These are phyloP conservation scores for Taxawa tesnikishii DNA, from an alignment of 2,329 filamentous ascomycete species.

Conservation along the genomic window DNA sequence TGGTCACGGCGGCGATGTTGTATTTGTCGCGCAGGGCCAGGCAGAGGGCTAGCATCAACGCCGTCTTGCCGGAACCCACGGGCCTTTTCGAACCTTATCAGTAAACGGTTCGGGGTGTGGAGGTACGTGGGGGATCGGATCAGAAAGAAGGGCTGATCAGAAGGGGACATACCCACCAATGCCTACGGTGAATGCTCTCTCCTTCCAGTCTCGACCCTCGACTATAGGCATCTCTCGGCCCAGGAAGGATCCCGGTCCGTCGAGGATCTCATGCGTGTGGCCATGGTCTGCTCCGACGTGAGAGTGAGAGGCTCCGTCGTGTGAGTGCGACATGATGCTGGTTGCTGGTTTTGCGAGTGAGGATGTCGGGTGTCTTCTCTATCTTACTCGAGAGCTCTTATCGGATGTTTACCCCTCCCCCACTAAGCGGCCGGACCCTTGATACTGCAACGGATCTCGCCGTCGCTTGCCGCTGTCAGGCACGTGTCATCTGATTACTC, in stretches of 20 bases:
- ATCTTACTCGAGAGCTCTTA: too few relatives aligned
- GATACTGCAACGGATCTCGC: too few relatives aligned
- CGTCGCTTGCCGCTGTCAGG: too few relatives aligned
- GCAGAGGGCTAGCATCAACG: slow-evolving; percentile 89
- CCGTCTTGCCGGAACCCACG: slow-evolving; percentile 94
- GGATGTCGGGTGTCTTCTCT: too few relatives aligned
- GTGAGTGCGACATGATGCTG: slow-evolving; percentile 26
- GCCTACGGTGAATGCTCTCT: slow-evolving; percentile 89
- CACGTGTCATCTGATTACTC: too few relatives aligned
- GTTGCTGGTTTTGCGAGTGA: background rate
- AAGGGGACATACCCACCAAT: slow-evolving; percentile 69
- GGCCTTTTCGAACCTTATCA: slow-evolving; percentile 45
- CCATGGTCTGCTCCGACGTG: slow-evolving; percentile 57
- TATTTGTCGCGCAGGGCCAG: slow-evolving; percentile 66
- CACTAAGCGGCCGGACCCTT: too few relatives aligned
- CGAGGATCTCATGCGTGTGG: slow-evolving; percentile 89
- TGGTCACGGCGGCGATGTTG: slow-evolving; percentile 90
- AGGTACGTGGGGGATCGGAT: too few relatives aligned
- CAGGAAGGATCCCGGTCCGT: slow-evolving; percentile 81
- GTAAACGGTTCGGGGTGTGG: background rate
- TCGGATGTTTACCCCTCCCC: too few relatives aligned
- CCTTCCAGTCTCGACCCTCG: slow-evolving; percentile 75
- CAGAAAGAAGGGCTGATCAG: background rate
- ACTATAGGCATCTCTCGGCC: slow-evolving; percentile 88
- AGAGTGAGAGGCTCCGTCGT: slow-evolving; percentile 30